Conservation (phyloP, 441 rosid genomes). For the Syzygium syzygioides region DNA sequence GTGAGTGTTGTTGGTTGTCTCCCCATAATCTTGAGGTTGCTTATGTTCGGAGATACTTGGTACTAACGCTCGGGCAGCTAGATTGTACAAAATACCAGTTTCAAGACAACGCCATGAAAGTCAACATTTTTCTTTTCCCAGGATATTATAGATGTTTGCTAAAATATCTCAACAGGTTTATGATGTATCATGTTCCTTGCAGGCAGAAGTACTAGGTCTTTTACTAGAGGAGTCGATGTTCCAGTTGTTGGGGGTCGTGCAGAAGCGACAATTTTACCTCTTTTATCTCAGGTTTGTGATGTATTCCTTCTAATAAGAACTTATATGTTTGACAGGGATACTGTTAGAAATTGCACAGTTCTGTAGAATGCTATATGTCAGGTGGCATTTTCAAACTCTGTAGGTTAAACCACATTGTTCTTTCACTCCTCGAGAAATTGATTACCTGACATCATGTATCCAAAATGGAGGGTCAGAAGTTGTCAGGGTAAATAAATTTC, state of each 20-base stretch:
- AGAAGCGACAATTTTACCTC: conserved; percentile 74
- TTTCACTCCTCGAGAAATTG: conserved; percentile 45
- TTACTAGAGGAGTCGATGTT: conserved; percentile 71
- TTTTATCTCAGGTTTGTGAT: conserved; percentile 53
- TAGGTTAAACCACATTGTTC: conserved; percentile 80
- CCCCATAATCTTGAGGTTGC: background rate
- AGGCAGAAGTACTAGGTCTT: conserved; percentile 81
- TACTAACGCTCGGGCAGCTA: background rate
- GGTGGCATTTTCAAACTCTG: background rate
- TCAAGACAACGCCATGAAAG: background rate
- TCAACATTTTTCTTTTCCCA: background rate
- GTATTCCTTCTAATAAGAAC: background rate
- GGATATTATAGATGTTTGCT: fast-evolving
- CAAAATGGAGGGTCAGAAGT: conserved; percentile 96
- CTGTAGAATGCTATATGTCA: background rate
- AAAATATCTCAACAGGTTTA: background rate
- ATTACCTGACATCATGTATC: conserved; percentile 70
- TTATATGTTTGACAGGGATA: background rate
- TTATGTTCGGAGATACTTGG: background rate
- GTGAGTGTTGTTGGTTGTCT: background rate
- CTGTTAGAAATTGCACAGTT: background rate
- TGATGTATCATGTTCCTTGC: background rate
- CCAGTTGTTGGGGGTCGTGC: conserved; percentile 90
- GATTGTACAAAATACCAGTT: background rate
- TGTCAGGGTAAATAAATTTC: conserved; percentile 52